Conservation (phyloP, 2,329 filamentous ascomycete species). For the Colletotrichum sp. region DNA sequence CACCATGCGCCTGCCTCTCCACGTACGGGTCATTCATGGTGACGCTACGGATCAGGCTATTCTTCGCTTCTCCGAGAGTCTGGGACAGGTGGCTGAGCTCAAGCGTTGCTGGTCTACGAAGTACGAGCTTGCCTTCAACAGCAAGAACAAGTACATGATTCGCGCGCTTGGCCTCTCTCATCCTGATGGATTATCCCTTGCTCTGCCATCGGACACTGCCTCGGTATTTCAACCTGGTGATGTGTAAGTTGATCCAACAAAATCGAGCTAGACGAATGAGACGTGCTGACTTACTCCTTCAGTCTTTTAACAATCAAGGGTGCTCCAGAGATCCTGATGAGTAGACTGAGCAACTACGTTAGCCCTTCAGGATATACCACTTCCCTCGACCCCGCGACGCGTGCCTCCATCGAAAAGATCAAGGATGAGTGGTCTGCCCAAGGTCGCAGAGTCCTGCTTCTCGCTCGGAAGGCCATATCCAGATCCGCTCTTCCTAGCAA, state of each 20-base stretch:
- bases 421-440: conserved; percentile 73
- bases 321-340: conserved; percentile 74
- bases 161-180: conserved; percentile 56
- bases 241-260: conserved; percentile 27
- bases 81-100: conserved; percentile 64
- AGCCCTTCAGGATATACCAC: conserved; percentile 57
- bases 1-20: conserved; percentile 61
- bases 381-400: conserved; percentile 49
- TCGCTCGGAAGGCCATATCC: conserved; percentile 64
- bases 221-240: conserved; percentile 27
- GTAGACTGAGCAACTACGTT: conserved; percentile 63
- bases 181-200: conserved; percentile 22
- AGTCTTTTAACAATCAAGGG: conserved; percentile 77
- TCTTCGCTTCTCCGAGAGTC: conserved; percentile 70
- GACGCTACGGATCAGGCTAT: conserved; percentile 80
- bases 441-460: conserved; percentile 69
- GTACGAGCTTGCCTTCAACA: conserved; percentile 77
- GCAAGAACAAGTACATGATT: conserved; percentile 85
- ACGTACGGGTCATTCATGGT: conserved; percentile 69
- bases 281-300: not conserved
- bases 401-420: conserved; percentile 54
- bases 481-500: conserved; percentile 24
- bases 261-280: not conserved
- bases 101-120: conserved; percentile 67
- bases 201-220: conserved; percentile 22